A percentile compares a stretch with the other conserved stretches of the same genome.
Evolutionary conservation across 345 rosid genomes (phyloP).

Genomic region (Salix arbutifolia): DNA sequence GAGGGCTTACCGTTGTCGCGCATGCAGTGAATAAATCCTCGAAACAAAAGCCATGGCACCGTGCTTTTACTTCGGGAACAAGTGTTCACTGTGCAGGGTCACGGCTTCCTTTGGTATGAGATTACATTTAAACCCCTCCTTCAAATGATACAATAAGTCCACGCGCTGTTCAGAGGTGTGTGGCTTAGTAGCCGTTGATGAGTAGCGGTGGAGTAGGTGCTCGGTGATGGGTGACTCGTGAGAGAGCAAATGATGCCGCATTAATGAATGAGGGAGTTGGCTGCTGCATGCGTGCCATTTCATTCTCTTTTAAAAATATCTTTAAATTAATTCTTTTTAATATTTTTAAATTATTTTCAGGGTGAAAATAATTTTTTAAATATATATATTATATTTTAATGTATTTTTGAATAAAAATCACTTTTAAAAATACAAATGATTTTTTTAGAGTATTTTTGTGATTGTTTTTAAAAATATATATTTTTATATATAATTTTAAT

Average conservation of each 20-base stretch:
- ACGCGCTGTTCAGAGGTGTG: slow-evolving; percentile 1
- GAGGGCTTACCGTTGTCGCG: neutral
- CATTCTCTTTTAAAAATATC: too few relatives aligned
- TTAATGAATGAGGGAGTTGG: slow-evolving; percentile 2
- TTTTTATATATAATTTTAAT: too few relatives aligned
- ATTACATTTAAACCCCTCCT: slow-evolving; percentile 24
- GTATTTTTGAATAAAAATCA: too few relatives aligned
- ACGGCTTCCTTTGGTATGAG: slow-evolving; percentile 2
- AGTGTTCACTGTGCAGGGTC: slow-evolving; percentile 22
- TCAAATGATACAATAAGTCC: neutral
- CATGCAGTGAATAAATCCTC: neutral
- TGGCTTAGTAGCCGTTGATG: neutral
- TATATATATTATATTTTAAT: too few relatives aligned
- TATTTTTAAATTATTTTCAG: too few relatives aligned
- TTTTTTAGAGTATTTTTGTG: too few relatives aligned
- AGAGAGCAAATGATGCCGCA: neutral
- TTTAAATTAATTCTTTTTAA: too few relatives aligned
- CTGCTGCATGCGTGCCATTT: neutral
- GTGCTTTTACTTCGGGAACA: slow-evolving; percentile 36
- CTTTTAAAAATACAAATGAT: too few relatives aligned
- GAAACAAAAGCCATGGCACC: slow-evolving; percentile 20
- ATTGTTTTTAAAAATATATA: too few relatives aligned
- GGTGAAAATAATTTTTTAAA: too few relatives aligned
- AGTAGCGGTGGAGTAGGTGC: slow-evolving; percentile 9
- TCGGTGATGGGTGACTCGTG: slow-evolving; percentile 18